Evolutionary conservation across 129 eudicot genomes (phyloP).

Genomic region (Lactuca sativa): DNA sequence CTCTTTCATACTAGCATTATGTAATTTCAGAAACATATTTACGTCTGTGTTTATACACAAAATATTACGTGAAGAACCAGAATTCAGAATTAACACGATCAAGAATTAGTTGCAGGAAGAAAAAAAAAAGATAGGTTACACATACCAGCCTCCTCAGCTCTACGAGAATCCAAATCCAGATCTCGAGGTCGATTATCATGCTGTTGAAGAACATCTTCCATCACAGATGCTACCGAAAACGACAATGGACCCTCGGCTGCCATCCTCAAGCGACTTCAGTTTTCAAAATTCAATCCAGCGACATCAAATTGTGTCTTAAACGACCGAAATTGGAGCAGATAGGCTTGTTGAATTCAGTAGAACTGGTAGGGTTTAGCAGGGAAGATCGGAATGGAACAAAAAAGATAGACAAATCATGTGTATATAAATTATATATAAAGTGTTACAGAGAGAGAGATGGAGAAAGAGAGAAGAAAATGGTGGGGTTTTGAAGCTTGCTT

Average conservation of each 20-base stretch:
- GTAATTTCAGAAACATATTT: neutral
- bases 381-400: conserved; percentile 23
- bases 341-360: conserved; percentile 4
- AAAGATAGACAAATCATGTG: conserved; percentile 25
- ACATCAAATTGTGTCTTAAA: conserved; percentile 13
- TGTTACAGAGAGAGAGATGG: conserved; percentile 14
- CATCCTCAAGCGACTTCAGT: conserved; percentile 38
- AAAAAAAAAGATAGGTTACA: neutral
- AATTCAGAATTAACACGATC: conserved; percentile 1
- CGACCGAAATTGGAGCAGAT: conserved; percentile 1
- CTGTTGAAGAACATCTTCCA: conserved; percentile 97
- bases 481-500: conserved; percentile 34
- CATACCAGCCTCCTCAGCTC: conserved; percentile 96
- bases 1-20: neutral
- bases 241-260: conserved; percentile 53
- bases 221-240: conserved; percentile 81
- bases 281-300: conserved; percentile 14
- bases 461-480: conserved; percentile 32
- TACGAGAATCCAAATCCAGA: conserved; percentile 85
- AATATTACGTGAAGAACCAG: neutral
- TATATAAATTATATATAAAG: conserved; percentile 3
- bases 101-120: neutral
- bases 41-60: neutral
- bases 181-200: conserved; percentile 60
- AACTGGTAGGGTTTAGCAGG: conserved; percentile 16